Evolutionary conservation across 164 flowering plant genomes (phyloP).

Genomic region (Buxus sempervirens): DNA sequence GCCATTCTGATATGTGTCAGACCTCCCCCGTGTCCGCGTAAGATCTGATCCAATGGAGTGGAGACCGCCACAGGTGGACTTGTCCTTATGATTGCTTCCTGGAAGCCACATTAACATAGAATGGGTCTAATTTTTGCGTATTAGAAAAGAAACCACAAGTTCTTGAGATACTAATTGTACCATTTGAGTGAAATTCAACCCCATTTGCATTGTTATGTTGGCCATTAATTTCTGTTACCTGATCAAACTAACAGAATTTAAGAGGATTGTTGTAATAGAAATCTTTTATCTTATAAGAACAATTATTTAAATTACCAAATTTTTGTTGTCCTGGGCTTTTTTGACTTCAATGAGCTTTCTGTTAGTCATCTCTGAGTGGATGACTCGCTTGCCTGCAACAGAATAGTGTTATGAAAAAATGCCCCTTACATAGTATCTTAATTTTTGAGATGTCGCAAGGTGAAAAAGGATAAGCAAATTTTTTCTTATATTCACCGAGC

Average conservation of each 20-base stretch:
- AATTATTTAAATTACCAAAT: slow-evolving; percentile 29
- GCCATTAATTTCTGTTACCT: slow-evolving; percentile 44
- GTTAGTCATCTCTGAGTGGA: slow-evolving; percentile 54
- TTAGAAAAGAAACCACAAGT: not conserved
- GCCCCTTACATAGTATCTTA: not conserved
- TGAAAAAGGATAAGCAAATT: not conserved
- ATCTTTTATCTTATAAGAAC: not conserved
- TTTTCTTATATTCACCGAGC: slow-evolving; percentile 41
- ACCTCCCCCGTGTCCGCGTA: slow-evolving; percentile 54
- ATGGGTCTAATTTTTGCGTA: not conserved
- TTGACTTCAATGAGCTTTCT: slow-evolving; percentile 61
- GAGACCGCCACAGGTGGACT: slow-evolving; percentile 72
- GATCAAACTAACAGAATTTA: slow-evolving; percentile 9
- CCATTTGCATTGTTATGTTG: slow-evolving; percentile 24
- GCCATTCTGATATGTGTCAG: slow-evolving; percentile 38
- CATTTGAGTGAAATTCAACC: no score
- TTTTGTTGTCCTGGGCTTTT: slow-evolving; percentile 43
- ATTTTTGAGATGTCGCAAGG: not conserved
- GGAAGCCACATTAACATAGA: not conserved
- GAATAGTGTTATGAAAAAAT: not conserved
- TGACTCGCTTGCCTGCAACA: slow-evolving; percentile 72
- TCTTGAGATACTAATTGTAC: no score
- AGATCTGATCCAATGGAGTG: slow-evolving; percentile 92
- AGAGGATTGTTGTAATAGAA: not conserved
- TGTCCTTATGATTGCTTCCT: slow-evolving; percentile 44